Conservation (phyloP, 768 basidiomycete species). For the Amanita inopinata region DNA sequence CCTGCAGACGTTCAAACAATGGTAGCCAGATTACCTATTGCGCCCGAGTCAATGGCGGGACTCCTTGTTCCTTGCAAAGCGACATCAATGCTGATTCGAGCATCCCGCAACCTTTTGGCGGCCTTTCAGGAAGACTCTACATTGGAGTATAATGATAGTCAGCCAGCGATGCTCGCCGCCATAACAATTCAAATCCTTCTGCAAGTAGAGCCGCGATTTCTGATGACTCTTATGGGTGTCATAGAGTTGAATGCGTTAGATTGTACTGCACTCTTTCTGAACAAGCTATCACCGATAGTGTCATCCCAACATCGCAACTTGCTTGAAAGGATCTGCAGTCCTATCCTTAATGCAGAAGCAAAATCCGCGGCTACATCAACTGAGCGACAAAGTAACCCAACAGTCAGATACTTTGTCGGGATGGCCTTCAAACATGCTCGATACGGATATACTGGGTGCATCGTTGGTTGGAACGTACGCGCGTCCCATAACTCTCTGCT, state of each 20-base stretch:
- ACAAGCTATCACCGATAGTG: constrained; percentile 26
- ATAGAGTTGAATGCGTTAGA: constrained; percentile 31
- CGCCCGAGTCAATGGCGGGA: constrained; percentile 5
- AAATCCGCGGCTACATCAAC: constrained; percentile 17
- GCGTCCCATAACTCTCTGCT: background rate
- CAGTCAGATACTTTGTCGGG: constrained; percentile 37
- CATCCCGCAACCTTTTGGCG: constrained; percentile 16
- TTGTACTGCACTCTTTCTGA: constrained; percentile 29
- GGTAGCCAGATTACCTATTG: constrained; percentile 1
- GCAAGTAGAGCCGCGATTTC: constrained; percentile 21
- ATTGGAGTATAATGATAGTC: constrained; percentile 15
- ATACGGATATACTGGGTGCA: constrained; percentile 32
- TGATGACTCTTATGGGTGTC: constrained; percentile 13
- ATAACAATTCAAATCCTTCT: constrained; percentile 29
- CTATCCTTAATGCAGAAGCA: constrained; percentile 22
- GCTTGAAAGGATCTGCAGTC: constrained; percentile 22
- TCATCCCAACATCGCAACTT: constrained; percentile 14
- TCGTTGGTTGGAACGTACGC: constrained; percentile 42
- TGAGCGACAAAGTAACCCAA: constrained; percentile 13
- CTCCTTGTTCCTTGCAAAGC: constrained; percentile 11
- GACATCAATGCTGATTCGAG: constrained; percentile 13
- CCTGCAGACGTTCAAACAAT: constrained; percentile 8
- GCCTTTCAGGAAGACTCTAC: constrained; percentile 15
- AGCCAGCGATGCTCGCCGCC: constrained; percentile 25
- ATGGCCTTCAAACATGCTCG: constrained; percentile 33